phyloP scores from a whole-genome alignment of 176 grass and related monocot genomes.

The Carex kokanica region DNA sequence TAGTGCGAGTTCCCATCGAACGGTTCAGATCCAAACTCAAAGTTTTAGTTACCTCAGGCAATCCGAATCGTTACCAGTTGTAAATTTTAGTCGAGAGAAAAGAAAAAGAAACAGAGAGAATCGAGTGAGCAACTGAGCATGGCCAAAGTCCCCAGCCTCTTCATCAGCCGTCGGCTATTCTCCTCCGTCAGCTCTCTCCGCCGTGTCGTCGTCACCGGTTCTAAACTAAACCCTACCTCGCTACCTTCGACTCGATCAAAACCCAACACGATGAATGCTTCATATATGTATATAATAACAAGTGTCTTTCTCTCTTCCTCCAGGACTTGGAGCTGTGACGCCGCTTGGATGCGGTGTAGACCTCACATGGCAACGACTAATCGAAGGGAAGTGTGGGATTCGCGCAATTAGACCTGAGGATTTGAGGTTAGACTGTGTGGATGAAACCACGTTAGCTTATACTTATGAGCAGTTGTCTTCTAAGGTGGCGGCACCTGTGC shows the following conservation, averaged over 20 bases:
- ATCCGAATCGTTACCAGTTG: too few relatives aligned
- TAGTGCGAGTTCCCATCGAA: too few relatives aligned
- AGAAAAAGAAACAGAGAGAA: too few relatives aligned
- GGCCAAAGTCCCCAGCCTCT: not conserved
- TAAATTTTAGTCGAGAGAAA: too few relatives aligned
- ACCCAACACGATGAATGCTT: not conserved
- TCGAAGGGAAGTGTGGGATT: constrained; percentile 54
- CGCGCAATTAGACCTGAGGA: constrained; percentile 51
- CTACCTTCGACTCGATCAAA: not conserved
- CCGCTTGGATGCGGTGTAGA: constrained; percentile 71
- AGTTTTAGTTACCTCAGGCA: too few relatives aligned
- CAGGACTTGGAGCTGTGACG: constrained; percentile 72
- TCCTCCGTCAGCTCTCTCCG: constrained; percentile 40
- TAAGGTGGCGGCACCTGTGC: constrained; percentile 66
- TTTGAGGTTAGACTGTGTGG: constrained; percentile 47
- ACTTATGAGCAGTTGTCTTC: constrained; percentile 62
- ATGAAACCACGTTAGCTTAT: constrained; percentile 31
- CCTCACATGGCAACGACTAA: constrained; percentile 53
- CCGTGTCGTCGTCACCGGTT: constrained; percentile 80
- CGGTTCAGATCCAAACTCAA: too few relatives aligned
- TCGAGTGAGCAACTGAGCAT: too few relatives aligned
- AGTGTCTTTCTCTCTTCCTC: not conserved
- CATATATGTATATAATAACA: not conserved
- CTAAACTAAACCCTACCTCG: not conserved
- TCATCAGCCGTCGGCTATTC: constrained; percentile 10